A percentile compares a stretch with the other conserved stretches of the same genome.
Evolutionary conservation across 768 basidiomycete genomes (phyloP).

Genomic region (Agrocybe chaxingu): DNA sequence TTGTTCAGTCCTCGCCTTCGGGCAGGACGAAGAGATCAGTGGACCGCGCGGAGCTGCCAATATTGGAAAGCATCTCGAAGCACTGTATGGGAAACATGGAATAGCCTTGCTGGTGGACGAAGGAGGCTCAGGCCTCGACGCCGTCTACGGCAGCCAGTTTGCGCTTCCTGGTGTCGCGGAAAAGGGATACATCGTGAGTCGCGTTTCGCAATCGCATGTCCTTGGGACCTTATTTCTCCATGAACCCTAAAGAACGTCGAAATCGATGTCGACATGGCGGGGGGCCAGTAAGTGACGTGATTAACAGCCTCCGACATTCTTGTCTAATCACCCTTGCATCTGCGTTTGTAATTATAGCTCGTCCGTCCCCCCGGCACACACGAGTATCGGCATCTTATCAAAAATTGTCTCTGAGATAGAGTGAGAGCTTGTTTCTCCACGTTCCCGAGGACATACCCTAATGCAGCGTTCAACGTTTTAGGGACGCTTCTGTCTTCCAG

Average conservation of each 20-base stretch:
- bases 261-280: constrained; percentile 26
- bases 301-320: not conserved
- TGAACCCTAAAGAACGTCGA: constrained; percentile 18
- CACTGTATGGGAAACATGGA: constrained; percentile 22
- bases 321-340: not conserved
- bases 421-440: constrained; percentile 9
- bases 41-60: constrained; percentile 25
- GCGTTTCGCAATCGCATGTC: not conserved
- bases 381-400: constrained; percentile 28
- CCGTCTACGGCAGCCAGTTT: constrained; percentile 19
- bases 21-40: constrained; percentile 31
- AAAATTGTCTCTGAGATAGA: constrained; percentile 27
- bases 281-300: constrained; percentile 24
- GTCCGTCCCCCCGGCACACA: constrained; percentile 23
- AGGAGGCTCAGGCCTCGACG: constrained; percentile 26
- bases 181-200: constrained; percentile 25
- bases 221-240: not conserved
- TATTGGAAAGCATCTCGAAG: constrained; percentile 21
- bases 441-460: not conserved
- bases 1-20: constrained; percentile 25
- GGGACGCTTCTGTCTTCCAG: constrained; percentile 23
- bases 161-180: constrained; percentile 30
- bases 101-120: constrained; percentile 31
- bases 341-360: constrained; percentile 13
- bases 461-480: not conserved